phyloP scores from a whole-genome alignment of 2,329 filamentous ascomycete genomes.

The Botryosphaeria agaves region DNA sequence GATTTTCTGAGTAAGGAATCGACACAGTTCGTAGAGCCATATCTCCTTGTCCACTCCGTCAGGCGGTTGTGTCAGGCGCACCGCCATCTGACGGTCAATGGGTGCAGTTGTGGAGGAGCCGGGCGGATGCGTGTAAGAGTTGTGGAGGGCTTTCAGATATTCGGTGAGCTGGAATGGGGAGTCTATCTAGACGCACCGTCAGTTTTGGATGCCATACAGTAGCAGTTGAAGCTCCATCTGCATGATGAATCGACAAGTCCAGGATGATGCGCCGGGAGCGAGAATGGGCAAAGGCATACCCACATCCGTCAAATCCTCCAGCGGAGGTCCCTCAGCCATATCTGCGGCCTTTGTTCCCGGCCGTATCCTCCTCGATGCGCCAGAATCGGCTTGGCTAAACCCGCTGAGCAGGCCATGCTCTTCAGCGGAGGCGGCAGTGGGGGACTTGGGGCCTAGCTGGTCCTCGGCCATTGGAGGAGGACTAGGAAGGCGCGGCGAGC shows the following conservation, averaged over 20 bases:
- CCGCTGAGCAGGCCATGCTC: slow-evolving; percentile 41
- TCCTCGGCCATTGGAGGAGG: slow-evolving; percentile 91
- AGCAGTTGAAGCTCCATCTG: too few relatives aligned
- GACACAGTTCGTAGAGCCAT: slow-evolving; percentile 96
- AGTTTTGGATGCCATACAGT: too few relatives aligned
- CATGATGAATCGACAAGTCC: background rate
- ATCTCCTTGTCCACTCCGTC: slow-evolving; percentile 68
- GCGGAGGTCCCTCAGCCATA: slow-evolving; percentile 80
- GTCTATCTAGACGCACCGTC: slow-evolving; percentile 62
- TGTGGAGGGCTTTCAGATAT: slow-evolving; percentile 83
- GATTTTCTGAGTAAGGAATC: slow-evolving; percentile 86
- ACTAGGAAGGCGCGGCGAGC: slow-evolving; percentile 82
- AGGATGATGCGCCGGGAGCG: background rate
- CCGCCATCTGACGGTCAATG: slow-evolving; percentile 59
- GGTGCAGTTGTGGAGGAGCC: slow-evolving; percentile 41
- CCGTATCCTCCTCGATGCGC: slow-evolving; percentile 69
- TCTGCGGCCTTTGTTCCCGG: slow-evolving; percentile 83
- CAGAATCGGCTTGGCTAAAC: slow-evolving; percentile 47
- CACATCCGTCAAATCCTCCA: slow-evolving; percentile 74
- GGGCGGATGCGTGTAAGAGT: slow-evolving; percentile 53
- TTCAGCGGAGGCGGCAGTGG: slow-evolving; percentile 42
- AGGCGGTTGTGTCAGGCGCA: slow-evolving; percentile 62
- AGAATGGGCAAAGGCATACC: slow-evolving; percentile 11
- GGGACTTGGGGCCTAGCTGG: slow-evolving; percentile 69
- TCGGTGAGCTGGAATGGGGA: slow-evolving; percentile 96